Evolutionary conservation across 1,139 yeast species (phyloP).

Genomic region (Meyerozyma smithsonii): DNA sequence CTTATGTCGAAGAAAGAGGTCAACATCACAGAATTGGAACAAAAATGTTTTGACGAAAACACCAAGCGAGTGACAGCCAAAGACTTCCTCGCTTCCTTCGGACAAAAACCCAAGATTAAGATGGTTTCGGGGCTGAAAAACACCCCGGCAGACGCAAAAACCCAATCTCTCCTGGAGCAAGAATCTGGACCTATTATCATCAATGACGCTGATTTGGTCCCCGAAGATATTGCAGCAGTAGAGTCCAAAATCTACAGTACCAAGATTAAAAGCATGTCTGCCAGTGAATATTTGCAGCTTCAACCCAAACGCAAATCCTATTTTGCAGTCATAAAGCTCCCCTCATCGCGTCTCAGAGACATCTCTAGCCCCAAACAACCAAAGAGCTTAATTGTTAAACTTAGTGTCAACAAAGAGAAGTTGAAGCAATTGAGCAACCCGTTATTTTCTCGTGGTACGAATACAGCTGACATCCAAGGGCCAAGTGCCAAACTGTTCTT

Average conservation of each 20-base stretch:
- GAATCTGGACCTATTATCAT: conserved; percentile 2
- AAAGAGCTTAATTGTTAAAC: background rate
- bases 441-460: conserved; percentile 9
- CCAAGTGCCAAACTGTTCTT: conserved; percentile 13
- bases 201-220: background rate
- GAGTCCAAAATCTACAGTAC: conserved; percentile 17
- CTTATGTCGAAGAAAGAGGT: background rate
- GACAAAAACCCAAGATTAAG: too few relatives aligned
- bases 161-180: background rate
- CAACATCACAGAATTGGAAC: conserved; percentile 27
- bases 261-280: conserved; percentile 21
- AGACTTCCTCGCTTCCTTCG: conserved; percentile 24
- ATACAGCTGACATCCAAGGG: background rate
- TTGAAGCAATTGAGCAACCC: conserved; percentile 14
- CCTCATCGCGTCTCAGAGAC: conserved; percentile 10
- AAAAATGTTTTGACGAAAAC: conserved; percentile 21
- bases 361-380: background rate
- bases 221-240: conserved; percentile 6
- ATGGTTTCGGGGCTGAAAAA: too few relatives aligned
- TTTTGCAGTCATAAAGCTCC: conserved; percentile 16
- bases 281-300: conserved; percentile 15
- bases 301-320: conserved; percentile 7
- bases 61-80: conserved; percentile 25
- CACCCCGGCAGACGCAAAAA: too few relatives aligned
- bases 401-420: conserved; percentile 12